Evolutionary conservation across 1,139 yeast genomes (phyloP), one percentile per base, ranked within the genome.

Genomic region (Wickerhamomyces sp.): DNA sequence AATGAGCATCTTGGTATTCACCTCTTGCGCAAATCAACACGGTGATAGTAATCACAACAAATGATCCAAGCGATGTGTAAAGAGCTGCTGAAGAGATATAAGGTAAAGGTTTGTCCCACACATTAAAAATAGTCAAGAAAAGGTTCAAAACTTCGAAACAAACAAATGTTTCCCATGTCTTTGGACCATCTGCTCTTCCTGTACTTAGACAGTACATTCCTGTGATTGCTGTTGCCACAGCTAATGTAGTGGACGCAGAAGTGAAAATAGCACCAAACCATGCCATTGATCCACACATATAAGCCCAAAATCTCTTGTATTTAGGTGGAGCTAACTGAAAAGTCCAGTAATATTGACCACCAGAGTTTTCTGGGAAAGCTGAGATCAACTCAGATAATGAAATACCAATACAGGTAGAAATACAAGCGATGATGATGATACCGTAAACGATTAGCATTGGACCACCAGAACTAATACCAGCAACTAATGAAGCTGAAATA

Each of bases 331-430:
- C 78, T 43, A 76, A 55, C 42, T 73, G 71, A 48, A 72, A 63
- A n/a, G 81, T 70, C 83, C 83, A 77, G 55, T 71, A 77, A 50
- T 76, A 78, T 59, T 78, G 85, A 28, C 84, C 85, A 38, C 84
- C 84, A 6, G 84, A 79, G 44, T 77, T 76, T 40, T 54, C 58
- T 2, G 84, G 84, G 51, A 67, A 76, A 7, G 81, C 80, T 20
- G 77, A 70, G 5, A 76, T 63, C 44, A 76, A 56, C 54, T 76
- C 82, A 17, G 78, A 70, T 33, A 77, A 60, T 1, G 81, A 71
- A 33, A 69, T 64, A 34, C 78, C 82, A 36, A 76, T 65, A 49
- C 76, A 68, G 18, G 67, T 50, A 1, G 81, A 73, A 13, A 77
- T 56, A 42, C 60, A 60, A 0, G 87, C 78, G 42, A 81, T 70